Conservation (phyloP, 345 rosid genomes). For the Citrus hindsii region DNA sequence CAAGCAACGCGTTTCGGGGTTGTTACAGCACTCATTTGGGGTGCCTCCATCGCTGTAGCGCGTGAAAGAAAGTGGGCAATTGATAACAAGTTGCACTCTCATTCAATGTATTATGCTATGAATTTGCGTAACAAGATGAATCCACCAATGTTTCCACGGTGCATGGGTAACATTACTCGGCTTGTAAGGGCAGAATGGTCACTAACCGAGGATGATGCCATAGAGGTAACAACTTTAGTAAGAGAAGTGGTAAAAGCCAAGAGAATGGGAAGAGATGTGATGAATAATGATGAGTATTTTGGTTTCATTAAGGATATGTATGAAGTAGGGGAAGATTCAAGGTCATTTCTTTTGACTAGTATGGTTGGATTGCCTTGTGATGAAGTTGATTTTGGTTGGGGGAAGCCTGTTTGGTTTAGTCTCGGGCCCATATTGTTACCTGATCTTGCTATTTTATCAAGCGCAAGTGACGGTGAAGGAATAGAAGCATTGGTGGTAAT, state of each 20-base stretch:
- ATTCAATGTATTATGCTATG: background rate
- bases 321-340: too few relatives aligned
- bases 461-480: constrained; percentile 15
- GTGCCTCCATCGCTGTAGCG: background rate
- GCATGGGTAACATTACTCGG: too few relatives aligned
- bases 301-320: background rate
- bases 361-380: too few relatives aligned
- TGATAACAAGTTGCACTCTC: background rate
- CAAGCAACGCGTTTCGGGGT: background rate
- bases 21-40: constrained; percentile 23
- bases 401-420: background rate
- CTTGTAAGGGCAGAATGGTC: too few relatives aligned
- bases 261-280: background rate
- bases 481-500: constrained; percentile 25
- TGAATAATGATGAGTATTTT: background rate
- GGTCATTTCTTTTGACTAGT: too few relatives aligned
- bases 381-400: too few relatives aligned
- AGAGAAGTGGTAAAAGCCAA: background rate
- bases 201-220: too few relatives aligned
- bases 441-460: constrained; percentile 6
- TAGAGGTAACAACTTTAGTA: background rate
- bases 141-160: too few relatives aligned
- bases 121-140: background rate
- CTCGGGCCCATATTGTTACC: background rate
- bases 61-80: background rate